Evolutionary conservation across 805 yeast genomes (phyloP), one percentile per base, ranked within the genome.

Genomic region (Barnettozyma salicaria): DNA sequence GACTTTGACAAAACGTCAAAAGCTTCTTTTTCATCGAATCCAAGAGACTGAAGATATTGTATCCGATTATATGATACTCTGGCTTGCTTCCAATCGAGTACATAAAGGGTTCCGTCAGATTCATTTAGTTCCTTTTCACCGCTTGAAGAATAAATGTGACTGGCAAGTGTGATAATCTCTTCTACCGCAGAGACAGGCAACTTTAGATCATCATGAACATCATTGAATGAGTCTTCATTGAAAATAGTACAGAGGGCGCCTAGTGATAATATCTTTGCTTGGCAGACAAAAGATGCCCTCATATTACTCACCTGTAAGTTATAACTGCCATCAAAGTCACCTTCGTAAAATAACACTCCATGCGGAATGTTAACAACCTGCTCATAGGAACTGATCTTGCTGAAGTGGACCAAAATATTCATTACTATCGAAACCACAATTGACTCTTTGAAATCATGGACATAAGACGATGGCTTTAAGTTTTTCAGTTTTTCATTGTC

Each of bases 81-180:
- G 3, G 69, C 73, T 19, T 64, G 60, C 33, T 58, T 60, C 60
- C 55, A 53, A 9, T 45, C 36, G 7, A 60, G 60, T 27, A 62
- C 67, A 52, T 50, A 65, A 27, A 63, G 47, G 26, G 55, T 45
- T 19, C 67, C 69, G 29, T 59, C 62, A 2, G 44, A 59, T 7
- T 51, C 59, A 7, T 58, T 58, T 5, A 56, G 49, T 16, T 51
- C 58, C 3, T 58, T 55, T 17, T 66, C 69, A 6, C 65, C 59
- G n/a, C 56, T 53, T 1, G 58, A 51, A 8, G 56, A 56, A 44
- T 61, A 72, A 1, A 69, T 59, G 32, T 66, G 61, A 32, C 64
- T 66, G 21, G 72, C 53, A 28, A 78, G 60, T 3, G 61, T 54
- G 13, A 76, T 56, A 2, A 76, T 36, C 40, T 69, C 71, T 19